Evolutionary conservation across 441 rosid genomes (phyloP).

Genomic region (Hypseocharis bilobata): DNA sequence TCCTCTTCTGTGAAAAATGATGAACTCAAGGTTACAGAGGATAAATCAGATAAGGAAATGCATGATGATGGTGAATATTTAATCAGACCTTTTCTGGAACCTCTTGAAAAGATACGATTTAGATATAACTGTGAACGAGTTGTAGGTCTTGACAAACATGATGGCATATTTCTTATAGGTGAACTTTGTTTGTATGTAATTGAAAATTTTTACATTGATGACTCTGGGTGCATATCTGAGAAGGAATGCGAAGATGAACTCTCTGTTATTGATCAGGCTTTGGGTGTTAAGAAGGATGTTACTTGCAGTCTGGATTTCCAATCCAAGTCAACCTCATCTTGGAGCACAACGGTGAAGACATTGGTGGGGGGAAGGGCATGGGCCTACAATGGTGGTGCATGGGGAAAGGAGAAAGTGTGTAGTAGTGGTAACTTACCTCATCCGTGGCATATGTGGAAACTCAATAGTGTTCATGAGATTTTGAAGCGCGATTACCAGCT

Average conservation of each 20-base stretch:
- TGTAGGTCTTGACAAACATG: slow-evolving; percentile 96
- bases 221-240: slow-evolving; percentile 83
- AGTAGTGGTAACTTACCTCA: slow-evolving; percentile 81
- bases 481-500: slow-evolving; percentile 99
- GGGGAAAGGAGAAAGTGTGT: slow-evolving; percentile 96
- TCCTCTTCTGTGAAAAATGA: slow-evolving; percentile 61
- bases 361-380: slow-evolving; percentile 93
- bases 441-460: slow-evolving; percentile 99
- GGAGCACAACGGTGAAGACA: slow-evolving; percentile 52
- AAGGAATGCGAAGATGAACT: slow-evolving; percentile 95
- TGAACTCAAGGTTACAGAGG: slow-evolving; percentile 53
- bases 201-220: slow-evolving; percentile 86
- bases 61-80: slow-evolving; percentile 94
- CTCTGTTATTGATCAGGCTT: slow-evolving; percentile 98
- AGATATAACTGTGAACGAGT: slow-evolving; percentile 96
- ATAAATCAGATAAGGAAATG: slow-evolving; percentile 78
- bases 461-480: slow-evolving; percentile 88
- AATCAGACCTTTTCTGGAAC: slow-evolving; percentile 96
- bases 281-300: slow-evolving; percentile 92
- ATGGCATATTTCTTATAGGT: slow-evolving; percentile 95
- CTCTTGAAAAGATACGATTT: slow-evolving; percentile 80
- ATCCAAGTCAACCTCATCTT: slow-evolving; percentile 79
- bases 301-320: slow-evolving; percentile 69
- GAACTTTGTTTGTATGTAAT: slow-evolving; percentile 84
- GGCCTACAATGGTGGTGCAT: slow-evolving; percentile 99